Percentiles rank a stretch among this genome's conserved stretches.
Evolutionary conservation across 495 filamentous ascomycete genomes (phyloP).

Genomic region (Antarctomyces pellizariae): DNA sequence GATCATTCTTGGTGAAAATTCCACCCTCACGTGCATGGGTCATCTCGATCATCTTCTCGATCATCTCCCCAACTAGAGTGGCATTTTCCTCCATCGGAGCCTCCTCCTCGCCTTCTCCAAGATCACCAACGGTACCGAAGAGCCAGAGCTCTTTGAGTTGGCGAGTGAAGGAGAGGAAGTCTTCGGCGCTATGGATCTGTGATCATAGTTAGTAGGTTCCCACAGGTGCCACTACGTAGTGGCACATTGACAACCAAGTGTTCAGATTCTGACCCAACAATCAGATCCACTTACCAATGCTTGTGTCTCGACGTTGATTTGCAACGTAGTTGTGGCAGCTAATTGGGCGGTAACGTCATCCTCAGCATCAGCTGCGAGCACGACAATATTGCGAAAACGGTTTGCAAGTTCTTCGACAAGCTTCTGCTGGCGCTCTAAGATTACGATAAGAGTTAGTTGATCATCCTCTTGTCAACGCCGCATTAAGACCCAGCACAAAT

Average conservation of each 20-base stretch:
- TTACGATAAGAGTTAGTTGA: too few relatives aligned
- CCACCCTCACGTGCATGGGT: too few relatives aligned
- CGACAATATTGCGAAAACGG: conserved; percentile 37
- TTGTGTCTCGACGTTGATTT: conserved; percentile 37
- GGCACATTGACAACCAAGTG: too few relatives aligned
- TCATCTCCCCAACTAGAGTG: conserved; percentile 7
- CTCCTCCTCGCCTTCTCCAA: conserved; percentile 26
- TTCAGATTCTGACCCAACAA: too few relatives aligned
- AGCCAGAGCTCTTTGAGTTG: conserved; percentile 52
- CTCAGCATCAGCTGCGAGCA: conserved; percentile 19
- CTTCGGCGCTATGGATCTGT: conserved; percentile 39
- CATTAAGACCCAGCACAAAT: too few relatives aligned
- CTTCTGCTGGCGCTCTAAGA: conserved; percentile 9
- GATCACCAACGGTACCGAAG: conserved; percentile 39
- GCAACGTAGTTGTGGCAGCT: conserved; percentile 31
- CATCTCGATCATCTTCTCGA: too few relatives aligned
- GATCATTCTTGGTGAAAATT: too few relatives aligned
- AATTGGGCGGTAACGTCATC: conserved; percentile 15
- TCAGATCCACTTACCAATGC: conserved; percentile 33
- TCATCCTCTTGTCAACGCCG: too few relatives aligned
- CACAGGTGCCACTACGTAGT: too few relatives aligned
- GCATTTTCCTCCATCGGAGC: conserved; percentile 9
- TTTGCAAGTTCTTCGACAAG: conserved; percentile 30
- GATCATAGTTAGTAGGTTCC: too few relatives aligned
- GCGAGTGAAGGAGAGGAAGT: conserved; percentile 35